phyloP scores from a whole-genome alignment of 495 filamentous ascomycete species.

The Chaetomium cochliodes region DNA sequence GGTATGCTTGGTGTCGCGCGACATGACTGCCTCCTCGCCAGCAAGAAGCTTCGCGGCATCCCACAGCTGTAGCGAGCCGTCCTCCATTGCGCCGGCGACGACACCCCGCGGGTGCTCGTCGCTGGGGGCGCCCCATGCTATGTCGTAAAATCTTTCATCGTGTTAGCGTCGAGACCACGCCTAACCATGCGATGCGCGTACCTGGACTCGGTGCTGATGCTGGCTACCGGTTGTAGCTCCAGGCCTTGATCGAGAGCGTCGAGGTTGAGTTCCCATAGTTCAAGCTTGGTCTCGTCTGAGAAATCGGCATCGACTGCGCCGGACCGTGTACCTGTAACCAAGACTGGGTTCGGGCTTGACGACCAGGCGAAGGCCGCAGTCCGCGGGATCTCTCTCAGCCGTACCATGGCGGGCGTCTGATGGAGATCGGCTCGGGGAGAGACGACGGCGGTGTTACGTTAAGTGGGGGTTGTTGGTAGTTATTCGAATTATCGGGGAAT shows the following conservation, averaged over 20 bases:
- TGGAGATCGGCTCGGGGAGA: conserved; percentile 7
- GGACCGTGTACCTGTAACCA: conserved; percentile 93
- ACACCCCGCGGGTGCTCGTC: conserved; percentile 76
- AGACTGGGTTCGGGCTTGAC: conserved; percentile 69
- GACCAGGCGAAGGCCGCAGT: conserved; percentile 98
- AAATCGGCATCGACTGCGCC: conserved; percentile 96
- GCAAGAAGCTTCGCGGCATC: conserved; percentile 81
- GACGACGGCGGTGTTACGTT: conserved; percentile 2
- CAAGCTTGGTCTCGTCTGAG: conserved; percentile 92
- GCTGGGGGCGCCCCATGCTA: conserved; percentile 84
- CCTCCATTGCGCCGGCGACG: conserved; percentile 92
- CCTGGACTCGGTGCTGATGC: conserved; percentile 86
- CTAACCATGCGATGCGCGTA: conserved; percentile 39
- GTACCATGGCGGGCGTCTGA: conserved; percentile 68
- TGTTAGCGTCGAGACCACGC: conserved; percentile 3
- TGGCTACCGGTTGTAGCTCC: conserved; percentile 82
- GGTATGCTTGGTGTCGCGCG: conserved; percentile 86
- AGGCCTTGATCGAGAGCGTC: conserved; percentile 68
- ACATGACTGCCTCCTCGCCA: conserved; percentile 69
- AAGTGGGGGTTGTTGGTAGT: conserved; percentile 5
- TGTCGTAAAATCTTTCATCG: conserved; percentile 85
- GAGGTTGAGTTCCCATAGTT: conserved; percentile 91
- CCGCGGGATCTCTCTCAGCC: conserved; percentile 89
- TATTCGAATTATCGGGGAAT: neutral
- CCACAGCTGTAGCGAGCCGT: conserved; percentile 94